phyloP scores from a whole-genome alignment of 257 asterid genomes.

The Jacaranda copaia region DNA sequence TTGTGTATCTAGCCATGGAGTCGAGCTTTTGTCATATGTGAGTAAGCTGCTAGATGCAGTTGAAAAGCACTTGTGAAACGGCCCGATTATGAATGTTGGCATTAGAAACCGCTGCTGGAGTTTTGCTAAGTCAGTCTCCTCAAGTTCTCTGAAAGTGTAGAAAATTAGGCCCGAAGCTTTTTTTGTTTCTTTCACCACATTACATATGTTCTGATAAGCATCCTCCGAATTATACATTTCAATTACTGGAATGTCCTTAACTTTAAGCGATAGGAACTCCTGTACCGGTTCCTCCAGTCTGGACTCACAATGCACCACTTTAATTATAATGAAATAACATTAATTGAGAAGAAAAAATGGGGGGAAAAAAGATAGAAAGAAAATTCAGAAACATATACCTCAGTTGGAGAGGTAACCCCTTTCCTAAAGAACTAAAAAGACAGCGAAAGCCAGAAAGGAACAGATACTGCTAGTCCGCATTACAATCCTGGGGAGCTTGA shows the following conservation, averaged over 20 bases:
- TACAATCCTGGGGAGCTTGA: slow-evolving; percentile 53
- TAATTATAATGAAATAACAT: background rate
- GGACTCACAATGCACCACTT: slow-evolving; percentile 1
- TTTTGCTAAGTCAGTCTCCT: slow-evolving; percentile 36
- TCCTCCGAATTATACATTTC: slow-evolving; percentile 28
- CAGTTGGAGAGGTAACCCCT: slow-evolving; percentile 40
- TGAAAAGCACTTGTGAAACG: slow-evolving; percentile 49
- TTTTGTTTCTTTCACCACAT: slow-evolving; percentile 39
- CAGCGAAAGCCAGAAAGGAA: slow-evolving; percentile 41
- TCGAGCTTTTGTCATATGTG: slow-evolving; percentile 47
- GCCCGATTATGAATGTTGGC: slow-evolving; percentile 39
- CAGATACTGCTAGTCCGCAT: slow-evolving; percentile 44
- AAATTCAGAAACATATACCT: slow-evolving; percentile 25
- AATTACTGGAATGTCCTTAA: slow-evolving; percentile 44
- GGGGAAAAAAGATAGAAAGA: no score
- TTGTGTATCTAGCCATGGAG: slow-evolving; percentile 52
- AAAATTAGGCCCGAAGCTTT: slow-evolving; percentile 43
- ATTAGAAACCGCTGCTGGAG: slow-evolving; percentile 22
- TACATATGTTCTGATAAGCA: background rate
- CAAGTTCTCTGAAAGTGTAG: slow-evolving; percentile 46
- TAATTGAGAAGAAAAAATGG: no score
- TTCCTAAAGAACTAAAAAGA: slow-evolving; percentile 33
- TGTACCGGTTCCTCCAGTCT: slow-evolving; percentile 39
- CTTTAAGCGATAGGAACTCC: slow-evolving; percentile 48
- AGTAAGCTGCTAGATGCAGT: slow-evolving; percentile 46